These are phyloP conservation scores for Saccharomycopsis sp. DNA, from an alignment of 805 yeast species.

Conservation along the genomic window DNA sequence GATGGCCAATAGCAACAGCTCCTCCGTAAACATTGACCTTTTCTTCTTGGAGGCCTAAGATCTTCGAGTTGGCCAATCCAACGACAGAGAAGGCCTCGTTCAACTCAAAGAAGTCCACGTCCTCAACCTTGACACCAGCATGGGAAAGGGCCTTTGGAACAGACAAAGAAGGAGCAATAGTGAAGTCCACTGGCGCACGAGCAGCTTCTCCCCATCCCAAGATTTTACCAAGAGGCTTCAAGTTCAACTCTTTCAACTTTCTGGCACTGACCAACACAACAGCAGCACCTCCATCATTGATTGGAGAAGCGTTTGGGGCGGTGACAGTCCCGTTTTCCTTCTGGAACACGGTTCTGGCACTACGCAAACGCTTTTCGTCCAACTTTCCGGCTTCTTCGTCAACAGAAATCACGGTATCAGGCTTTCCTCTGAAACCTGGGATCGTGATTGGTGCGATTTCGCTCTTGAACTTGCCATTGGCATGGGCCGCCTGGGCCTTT, in stretches of 20 bases:
- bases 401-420: conserved; percentile 55
- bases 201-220: conserved; percentile 99
- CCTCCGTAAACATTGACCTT: conserved; percentile 91
- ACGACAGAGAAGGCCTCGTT: conserved; percentile 98
- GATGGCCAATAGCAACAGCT: conserved; percentile 94
- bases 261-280: conserved; percentile 77
- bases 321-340: conserved; percentile 93
- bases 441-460: conserved; percentile 87
- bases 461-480: conserved; percentile 66
- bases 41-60: conserved; percentile 52
- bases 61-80: conserved; percentile 80
- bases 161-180: conserved; percentile 92
- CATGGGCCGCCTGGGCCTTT: conserved; percentile 76
- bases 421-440: conserved; percentile 86
- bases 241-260: conserved; percentile 76
- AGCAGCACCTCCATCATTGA: conserved; percentile 98
- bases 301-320: conserved; percentile 93
- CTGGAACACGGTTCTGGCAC: conserved; percentile 93
- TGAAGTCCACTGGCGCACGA: conserved; percentile 88
- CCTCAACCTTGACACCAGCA: conserved; percentile 56
- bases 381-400: conserved; percentile 85
- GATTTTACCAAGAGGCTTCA: conserved; percentile 85
- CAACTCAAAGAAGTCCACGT: conserved; percentile 88
- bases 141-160: conserved; percentile 93
- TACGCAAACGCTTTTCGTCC: conserved; percentile 65